Conservation (phyloP, 306 rosid genomes). For the Leucaena leucocephala region DNA sequence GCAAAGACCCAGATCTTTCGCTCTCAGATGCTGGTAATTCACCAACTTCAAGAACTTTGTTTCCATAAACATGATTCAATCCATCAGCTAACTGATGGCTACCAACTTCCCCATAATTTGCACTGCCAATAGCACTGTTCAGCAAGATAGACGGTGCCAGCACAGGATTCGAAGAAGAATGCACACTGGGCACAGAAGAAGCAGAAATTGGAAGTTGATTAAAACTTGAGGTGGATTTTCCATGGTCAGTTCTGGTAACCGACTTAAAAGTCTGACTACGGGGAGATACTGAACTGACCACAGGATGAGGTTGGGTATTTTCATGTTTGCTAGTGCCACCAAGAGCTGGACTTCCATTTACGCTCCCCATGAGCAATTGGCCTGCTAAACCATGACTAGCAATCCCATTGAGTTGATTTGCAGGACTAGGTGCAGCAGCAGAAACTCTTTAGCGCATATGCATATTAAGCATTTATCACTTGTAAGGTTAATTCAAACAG, state of each 20-base stretch:
- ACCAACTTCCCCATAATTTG: constrained; percentile 44
- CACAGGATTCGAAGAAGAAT: constrained; percentile 51
- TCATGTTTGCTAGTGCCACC: constrained; percentile 41
- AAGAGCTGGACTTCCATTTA: constrained; percentile 39
- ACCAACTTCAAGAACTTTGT: constrained; percentile 35
- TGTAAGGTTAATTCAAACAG: neutral
- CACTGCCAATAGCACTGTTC: constrained; percentile 35
- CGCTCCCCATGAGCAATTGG: constrained; percentile 37
- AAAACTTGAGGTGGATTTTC: constrained; percentile 42
- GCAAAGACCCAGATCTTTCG: constrained; percentile 38
- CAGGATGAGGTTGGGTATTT: constrained; percentile 46
- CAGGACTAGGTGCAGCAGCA: constrained; percentile 46
- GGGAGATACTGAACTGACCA: constrained; percentile 38
- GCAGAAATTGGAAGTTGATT: constrained; percentile 45
- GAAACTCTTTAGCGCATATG: constrained; percentile 46
- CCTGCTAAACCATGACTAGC: constrained; percentile 32
- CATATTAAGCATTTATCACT: neutral
- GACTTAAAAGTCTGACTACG: constrained; percentile 37
- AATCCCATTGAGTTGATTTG: constrained; percentile 59
- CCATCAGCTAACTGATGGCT: constrained; percentile 41
- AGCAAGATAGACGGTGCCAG: constrained; percentile 39
- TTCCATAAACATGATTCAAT: constrained; percentile 45
- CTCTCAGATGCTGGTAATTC: constrained; percentile 48
- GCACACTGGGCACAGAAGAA: constrained; percentile 38
- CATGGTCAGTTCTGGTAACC: constrained; percentile 38